Evolutionary conservation across 352 stramenopile species (phyloP).

Genomic region (Phytophthora sojae): DNA sequence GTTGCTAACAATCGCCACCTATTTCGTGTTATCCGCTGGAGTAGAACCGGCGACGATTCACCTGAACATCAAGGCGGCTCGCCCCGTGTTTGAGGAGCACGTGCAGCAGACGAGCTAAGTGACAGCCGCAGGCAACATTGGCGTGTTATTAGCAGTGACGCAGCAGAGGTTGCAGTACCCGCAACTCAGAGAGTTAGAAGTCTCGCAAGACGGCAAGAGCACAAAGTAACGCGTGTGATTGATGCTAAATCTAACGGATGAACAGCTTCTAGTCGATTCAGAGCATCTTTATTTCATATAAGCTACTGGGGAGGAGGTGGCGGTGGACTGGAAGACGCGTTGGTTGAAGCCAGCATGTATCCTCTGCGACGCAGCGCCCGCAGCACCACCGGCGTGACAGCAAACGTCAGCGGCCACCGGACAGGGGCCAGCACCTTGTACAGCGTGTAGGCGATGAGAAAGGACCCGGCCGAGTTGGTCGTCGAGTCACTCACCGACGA

Average conservation of each 20-base stretch:
- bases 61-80: slow-evolving; percentile 97
- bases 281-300: slow-evolving; percentile 30
- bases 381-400: slow-evolving; percentile 79
- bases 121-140: neutral
- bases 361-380: slow-evolving; percentile 71
- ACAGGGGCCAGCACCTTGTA: slow-evolving; percentile 84
- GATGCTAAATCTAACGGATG: slow-evolving; percentile 21
- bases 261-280: slow-evolving; percentile 16
- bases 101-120: slow-evolving; percentile 92
- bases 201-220: slow-evolving; percentile 3
- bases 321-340: slow-evolving; percentile 30
- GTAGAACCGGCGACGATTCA: slow-evolving; percentile 94
- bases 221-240: slow-evolving; percentile 7
- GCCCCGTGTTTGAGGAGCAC: slow-evolving; percentile 96
- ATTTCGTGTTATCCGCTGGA: slow-evolving; percentile 8
- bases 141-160: neutral
- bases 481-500: slow-evolving; percentile 49
- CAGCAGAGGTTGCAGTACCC: neutral
- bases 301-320: slow-evolving; percentile 19
- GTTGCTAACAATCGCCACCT: slow-evolving; percentile 7
- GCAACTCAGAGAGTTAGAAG: slow-evolving; percentile 1
- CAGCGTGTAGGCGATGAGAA: slow-evolving; percentile 84
- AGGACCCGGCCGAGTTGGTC: slow-evolving; percentile 72
- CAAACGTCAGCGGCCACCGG: slow-evolving; percentile 85
- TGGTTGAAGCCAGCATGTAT: slow-evolving; percentile 67